Evolutionary conservation across 345 rosid genomes (phyloP), one percentile per base, ranked within the genome.

Genomic region (Dipteronia dyeriana): DNA sequence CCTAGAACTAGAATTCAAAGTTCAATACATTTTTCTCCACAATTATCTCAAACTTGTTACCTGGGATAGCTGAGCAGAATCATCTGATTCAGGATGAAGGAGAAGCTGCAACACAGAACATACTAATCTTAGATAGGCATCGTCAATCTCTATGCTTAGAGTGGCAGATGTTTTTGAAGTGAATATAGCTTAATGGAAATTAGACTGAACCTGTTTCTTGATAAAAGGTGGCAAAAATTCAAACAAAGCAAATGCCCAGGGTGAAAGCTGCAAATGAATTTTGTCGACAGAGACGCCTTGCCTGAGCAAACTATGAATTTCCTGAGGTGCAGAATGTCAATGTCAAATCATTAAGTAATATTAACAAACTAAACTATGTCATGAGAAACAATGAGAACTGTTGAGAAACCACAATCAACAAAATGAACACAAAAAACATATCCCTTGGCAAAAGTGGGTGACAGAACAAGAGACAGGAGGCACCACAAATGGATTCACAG

Each of bases 1-100:
- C 79, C 69, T 62, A 65, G 64, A 65, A 80, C 69, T 62, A 61
- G 61, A 65, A 80, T 82, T 65, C 12, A 57, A 79, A 56, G 1
- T 68, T 43, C 8, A 9, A 63, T 29, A 54, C 71, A 61, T 41
- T 73, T 64, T 64, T 34, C 71, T 49, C 65, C 17, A 63, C 34
- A 31, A 68, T 68, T 17, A 70, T 54, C 49, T 34, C 60, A 75
- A 74, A 74, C 73, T 51, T 76, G 47, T 78, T 84, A 96, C 99
- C 95, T 96, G 99, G 77, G 99, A 96, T 79, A 96, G 76, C 87
- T 94, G 99, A n/a, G 99, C 99, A 78, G 99, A 94, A 86, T 96
- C 98, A 86, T 96, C 99, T 75, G 99, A 96, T 82, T 94, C 99
- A 11, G 98, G 97, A 71, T 75, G 79, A 71, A 96, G 98, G 66